Base-by-base conservation (phyloP, 331 rosid genomes). In the Spiraea crenata region DNA sequence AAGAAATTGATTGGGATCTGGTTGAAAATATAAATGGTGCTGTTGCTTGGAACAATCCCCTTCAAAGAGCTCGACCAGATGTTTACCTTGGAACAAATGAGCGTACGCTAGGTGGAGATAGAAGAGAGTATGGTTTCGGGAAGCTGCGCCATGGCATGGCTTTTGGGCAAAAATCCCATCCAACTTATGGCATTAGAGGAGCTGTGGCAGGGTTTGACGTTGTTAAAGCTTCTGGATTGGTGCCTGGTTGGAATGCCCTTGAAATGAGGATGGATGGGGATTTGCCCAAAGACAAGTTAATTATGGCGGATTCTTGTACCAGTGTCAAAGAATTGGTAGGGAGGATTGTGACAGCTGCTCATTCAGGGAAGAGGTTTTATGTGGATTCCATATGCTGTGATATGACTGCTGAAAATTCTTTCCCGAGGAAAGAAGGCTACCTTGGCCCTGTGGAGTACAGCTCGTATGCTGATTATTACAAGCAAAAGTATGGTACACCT, bases 371-470 rank as follows among this genome's bases (percentile, higher is more conserved):
- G 86, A 86, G 99, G 85, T 95, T 95, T 85, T 91, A 87, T 67
- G 99, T 95, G 76, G 99, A 95, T 81, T 95, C 97, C 56, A 85
- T 95, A 77, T 85, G 95, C 79, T 74, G 76, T 46, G 96, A 89
- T 67, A 95, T 89, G 97, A 84, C 96, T 41, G 99, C 99, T 16
- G 96, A 89, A 67, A 91, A 89, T 75, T 91, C 97, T 62, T 95
- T 95, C 83, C 99, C 99, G 2, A 85, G 96, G 83, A 95, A 95
- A 82, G 99, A 95, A 85, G 97, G 96, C 65, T 95, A 95, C 80
- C 99, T 95, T 67, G 99, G 99, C 77, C 97, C 99, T 58, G 77
- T 95, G 82, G 99, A 95, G 88, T 95, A 95, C 86, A 95, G 95
- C 76, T 89, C 99, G 55, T 95, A 95, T 83, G 96, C 97, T 71